phyloP scores from a whole-genome alignment of 2,329 filamentous ascomycete genomes.

The Aspergillus transmontanensis region DNA sequence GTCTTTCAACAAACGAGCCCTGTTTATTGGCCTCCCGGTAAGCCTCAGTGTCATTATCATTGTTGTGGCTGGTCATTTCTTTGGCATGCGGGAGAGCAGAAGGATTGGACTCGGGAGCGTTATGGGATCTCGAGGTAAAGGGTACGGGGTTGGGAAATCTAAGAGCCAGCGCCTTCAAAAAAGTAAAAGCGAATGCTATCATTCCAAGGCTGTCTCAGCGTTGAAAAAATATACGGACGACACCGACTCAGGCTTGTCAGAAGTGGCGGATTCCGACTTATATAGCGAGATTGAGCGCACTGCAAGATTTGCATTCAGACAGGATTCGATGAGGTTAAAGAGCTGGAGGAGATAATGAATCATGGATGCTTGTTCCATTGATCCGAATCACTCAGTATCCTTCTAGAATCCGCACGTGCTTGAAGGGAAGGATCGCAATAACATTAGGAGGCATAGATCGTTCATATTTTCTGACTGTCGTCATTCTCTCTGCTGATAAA shows the following conservation, averaged over 20 bases:
- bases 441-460: neutral
- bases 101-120: conserved; percentile 39
- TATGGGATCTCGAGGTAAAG: conserved; percentile 37
- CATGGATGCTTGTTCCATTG: neutral
- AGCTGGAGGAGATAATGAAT: conserved; percentile 29
- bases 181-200: conserved; percentile 29
- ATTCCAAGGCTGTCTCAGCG: conserved; percentile 33
- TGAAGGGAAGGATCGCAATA: neutral
- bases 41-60: conserved; percentile 39
- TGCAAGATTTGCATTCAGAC: conserved; percentile 36
- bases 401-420: neutral
- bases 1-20: conserved; percentile 34
- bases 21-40: conserved; percentile 48
- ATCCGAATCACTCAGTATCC: neutral
- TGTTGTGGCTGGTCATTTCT: conserved; percentile 40
- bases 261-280: conserved; percentile 28
- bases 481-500: neutral
- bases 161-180: conserved; percentile 37
- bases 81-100: conserved; percentile 46
- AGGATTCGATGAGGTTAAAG: conserved; percentile 42
- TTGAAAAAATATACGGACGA: conserved; percentile 28
- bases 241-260: conserved; percentile 18
- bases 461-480: too few relatives aligned
- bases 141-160: conserved; percentile 42
- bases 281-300: conserved; percentile 32